Base-by-base conservation (phyloP, 768 basidiomycete species). In the Auriscalpium microsporum region DNA sequence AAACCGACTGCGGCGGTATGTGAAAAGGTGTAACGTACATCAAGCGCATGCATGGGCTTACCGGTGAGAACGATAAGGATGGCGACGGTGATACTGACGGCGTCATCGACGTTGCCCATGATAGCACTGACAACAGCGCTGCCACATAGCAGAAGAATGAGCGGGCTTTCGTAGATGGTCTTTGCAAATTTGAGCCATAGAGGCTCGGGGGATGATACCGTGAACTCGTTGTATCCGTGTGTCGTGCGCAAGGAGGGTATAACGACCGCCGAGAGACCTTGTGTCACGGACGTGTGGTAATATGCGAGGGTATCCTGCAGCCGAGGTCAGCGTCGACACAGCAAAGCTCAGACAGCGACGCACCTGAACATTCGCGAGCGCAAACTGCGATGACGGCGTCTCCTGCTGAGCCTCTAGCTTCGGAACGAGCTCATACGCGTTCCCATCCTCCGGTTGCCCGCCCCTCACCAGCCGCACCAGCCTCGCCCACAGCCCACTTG, bases 81-180 rank as follows among this genome's bases (percentile, higher is more conserved):
- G 28, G 94, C 94, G 10, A 95, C 78, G 1, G 87, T 86, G 58
- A 98, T 97, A 65, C 92, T 94, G 61, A 94, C 72, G 6, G 95
- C 94, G 65, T 98, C 94, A 67, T 98, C 93, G 37, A 89, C 72
- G 64, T 96, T 95, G n/a, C 95, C 95, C 84, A 97, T 90, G 48
- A 93, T 66, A 2, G 87, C 90, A 65, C 92, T 94, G 42, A 97
- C 83, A 16, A 80, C 74, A 0, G 94, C 94, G 66, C 94, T 96
- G 28, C 83, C 95, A 57, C 95, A 87, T 37, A 98, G 74, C 2
- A 98, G 75, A 21, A 98, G 73, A 65, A 95, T 96, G 3, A 98
- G 73, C 2, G 95, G 94, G 65, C 84, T 91, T 72, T 97, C 94
- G 69, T 94, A 96, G 50, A 98, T 93, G 37, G 89, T 94, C 69